Percentiles rank a stretch among this genome's conserved stretches.
These are phyloP conservation scores for Butyriboletus appendiculatus DNA, from an alignment of 1,284 basidiomycete genomes.

Conservation along the genomic window DNA sequence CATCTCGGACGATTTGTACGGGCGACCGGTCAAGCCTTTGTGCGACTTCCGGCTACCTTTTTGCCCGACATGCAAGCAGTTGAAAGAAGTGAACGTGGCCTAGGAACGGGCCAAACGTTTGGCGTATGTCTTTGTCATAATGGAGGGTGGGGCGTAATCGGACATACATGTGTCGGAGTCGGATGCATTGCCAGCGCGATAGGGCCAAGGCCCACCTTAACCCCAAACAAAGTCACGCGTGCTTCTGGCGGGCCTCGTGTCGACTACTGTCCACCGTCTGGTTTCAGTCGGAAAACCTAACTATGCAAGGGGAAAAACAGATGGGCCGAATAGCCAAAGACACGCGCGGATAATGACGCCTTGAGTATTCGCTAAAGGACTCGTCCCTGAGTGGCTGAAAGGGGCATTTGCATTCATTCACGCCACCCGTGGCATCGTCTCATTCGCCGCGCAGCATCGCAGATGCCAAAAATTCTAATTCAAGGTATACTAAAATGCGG, in stretches of 20 bases:
- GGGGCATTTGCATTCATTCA: slow-evolving; percentile 12
- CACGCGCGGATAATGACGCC: no score
- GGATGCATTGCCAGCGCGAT: slow-evolving; percentile 5
- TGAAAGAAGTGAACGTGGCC: neutral
- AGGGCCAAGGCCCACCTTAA: slow-evolving; percentile 21
- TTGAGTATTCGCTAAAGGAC: slow-evolving; percentile 21
- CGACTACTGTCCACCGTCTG: neutral
- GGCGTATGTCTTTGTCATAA: neutral
- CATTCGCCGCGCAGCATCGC: neutral
- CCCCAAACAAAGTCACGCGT: slow-evolving; percentile 24
- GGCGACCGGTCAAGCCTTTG: neutral
- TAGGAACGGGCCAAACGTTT: no score
- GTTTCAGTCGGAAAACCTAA: slow-evolving; percentile 23
- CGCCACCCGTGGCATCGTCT: slow-evolving; percentile 20
- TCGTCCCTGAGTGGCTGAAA: slow-evolving; percentile 30
- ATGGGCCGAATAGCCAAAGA: slow-evolving; percentile 5
- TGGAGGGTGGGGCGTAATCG: neutral
- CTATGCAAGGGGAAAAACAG: slow-evolving; percentile 16
- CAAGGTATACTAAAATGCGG: slow-evolving; percentile 37
- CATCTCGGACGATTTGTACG: slow-evolving; percentile 11
- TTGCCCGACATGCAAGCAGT: neutral
- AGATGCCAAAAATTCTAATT: slow-evolving; percentile 37
- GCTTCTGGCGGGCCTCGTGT: slow-evolving; percentile 36
- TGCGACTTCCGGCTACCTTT: neutral
- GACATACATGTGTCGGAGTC: slow-evolving; percentile 3